Conservation (phyloP, 306 rosid species). For the Pyrus pyrifolia region DNA sequence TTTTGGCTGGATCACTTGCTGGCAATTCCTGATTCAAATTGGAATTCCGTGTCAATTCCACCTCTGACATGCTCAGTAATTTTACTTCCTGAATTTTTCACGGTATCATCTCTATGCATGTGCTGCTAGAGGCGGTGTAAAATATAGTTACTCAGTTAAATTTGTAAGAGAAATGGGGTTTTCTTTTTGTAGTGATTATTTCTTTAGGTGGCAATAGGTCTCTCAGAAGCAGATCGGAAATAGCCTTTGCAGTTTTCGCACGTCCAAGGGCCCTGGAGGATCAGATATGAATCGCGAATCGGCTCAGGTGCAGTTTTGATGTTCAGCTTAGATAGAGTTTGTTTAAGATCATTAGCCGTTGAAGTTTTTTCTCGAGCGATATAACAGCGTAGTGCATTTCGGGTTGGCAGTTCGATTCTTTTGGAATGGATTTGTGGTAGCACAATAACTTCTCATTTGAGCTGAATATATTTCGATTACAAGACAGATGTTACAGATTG, state of each 20-base stretch:
- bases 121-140: slow-evolving; percentile 43
- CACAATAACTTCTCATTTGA: slow-evolving; percentile 30
- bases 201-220: slow-evolving; percentile 34
- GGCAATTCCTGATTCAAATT: slow-evolving; percentile 19
- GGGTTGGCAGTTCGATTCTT: slow-evolving; percentile 41
- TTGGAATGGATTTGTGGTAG: slow-evolving; percentile 36
- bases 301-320: slow-evolving; percentile 52
- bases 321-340: slow-evolving; percentile 42
- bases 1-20: slow-evolving; percentile 14
- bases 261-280: slow-evolving; percentile 29
- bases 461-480: slow-evolving; percentile 14
- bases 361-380: slow-evolving; percentile 27
- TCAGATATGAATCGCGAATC: slow-evolving; percentile 27
- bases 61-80: slow-evolving; percentile 2
- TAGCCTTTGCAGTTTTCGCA: slow-evolving; percentile 23
- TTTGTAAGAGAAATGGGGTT: slow-evolving; percentile 34
- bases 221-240: slow-evolving; percentile 26
- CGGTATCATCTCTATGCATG: slow-evolving; percentile 15
- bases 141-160: slow-evolving; percentile 29
- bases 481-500: slow-evolving; percentile 16
- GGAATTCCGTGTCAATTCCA: background rate
- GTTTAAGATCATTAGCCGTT: slow-evolving; percentile 18
- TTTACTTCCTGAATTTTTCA: slow-evolving; percentile 19
- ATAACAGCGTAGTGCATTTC: slow-evolving; percentile 22
- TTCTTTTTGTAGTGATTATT: slow-evolving; percentile 40